Percentiles rank a stretch among this genome's conserved stretches.
These are phyloP conservation scores for Tuber brumale DNA, from an alignment of 495 filamentous ascomycete genomes.

Conservation along the genomic window DNA sequence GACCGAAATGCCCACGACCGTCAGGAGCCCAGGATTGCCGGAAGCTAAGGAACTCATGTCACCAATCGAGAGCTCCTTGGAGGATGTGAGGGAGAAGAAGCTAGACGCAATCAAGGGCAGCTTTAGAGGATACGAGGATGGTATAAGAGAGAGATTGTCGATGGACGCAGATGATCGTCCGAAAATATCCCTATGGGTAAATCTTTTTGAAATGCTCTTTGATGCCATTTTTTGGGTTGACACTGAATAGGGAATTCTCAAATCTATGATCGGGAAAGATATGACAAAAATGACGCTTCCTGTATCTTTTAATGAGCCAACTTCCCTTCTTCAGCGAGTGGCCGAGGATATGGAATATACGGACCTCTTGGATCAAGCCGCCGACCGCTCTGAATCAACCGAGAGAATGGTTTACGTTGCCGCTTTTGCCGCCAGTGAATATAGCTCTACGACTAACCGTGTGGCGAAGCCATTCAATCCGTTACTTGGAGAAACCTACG, in stretches of 20 bases:
- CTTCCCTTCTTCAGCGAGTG: conserved; percentile 89
- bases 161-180: conserved; percentile 90
- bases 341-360: conserved; percentile 98
- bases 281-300: conserved; percentile 99
- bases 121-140: conserved; percentile 86
- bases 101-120: conserved; percentile 61
- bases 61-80: conserved; percentile 43
- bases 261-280: conserved; percentile 99
- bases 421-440: conserved; percentile 90
- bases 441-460: conserved; percentile 90
- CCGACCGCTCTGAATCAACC: conserved; percentile 74
- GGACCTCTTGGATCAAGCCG: conserved; percentile 83
- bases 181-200: conserved; percentile 92
- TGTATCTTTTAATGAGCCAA: conserved; percentile 98
- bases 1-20: conserved; percentile 49
- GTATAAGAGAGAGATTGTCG: conserved; percentile 66
- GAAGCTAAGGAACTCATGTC: conserved; percentile 45
- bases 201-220: conserved; percentile 11
- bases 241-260: conserved; percentile 71
- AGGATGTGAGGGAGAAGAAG: conserved; percentile 46
- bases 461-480: conserved; percentile 98
- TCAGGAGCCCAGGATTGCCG: conserved; percentile 37
- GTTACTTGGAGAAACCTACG: conserved; percentile 90
- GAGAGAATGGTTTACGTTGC: conserved; percentile 96
- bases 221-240: conserved; percentile 33